These are phyloP conservation scores for Mucor piriformis DNA, from an alignment of 371 early-diverging fungal genomes.

Conservation along the genomic window DNA sequence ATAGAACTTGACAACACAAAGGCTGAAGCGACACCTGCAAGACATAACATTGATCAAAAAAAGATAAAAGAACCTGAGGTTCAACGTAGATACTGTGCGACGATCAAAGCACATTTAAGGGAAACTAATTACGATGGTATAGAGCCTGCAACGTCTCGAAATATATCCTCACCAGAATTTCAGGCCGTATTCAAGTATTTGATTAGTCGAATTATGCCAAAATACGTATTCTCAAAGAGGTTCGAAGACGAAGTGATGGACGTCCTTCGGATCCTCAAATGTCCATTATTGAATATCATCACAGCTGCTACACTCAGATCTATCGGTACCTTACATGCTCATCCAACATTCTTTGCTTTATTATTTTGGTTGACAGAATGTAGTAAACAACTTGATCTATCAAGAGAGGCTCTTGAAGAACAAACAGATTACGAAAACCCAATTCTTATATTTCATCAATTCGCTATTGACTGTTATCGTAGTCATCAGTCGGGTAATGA, in stretches of 20 bases:
- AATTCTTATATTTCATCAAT: not conserved
- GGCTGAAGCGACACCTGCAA: not conserved
- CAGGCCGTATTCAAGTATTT: constrained; percentile 2
- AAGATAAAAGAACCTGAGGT: not conserved
- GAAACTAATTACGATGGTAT: not conserved
- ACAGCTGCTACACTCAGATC: constrained; percentile 5
- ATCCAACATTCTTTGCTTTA: constrained; percentile 4
- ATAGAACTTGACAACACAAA: too few relatives aligned
- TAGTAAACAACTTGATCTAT: not conserved
- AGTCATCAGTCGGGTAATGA: not conserved
- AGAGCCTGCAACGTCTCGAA: not conserved
- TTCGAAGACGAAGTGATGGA: constrained; percentile 14
- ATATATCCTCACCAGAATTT: not conserved
- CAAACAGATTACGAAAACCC: not conserved
- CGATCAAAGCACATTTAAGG: constrained; percentile 3
- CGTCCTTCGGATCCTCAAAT: not conserved
- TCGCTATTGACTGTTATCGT: not conserved
- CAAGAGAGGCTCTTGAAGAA: not conserved
- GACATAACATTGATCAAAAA: not conserved
- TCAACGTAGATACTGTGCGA: not conserved
- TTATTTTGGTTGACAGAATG: constrained; percentile 11
- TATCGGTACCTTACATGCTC: constrained; percentile 14
- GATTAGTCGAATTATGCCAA: not conserved
- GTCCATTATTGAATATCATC: constrained; percentile 9
- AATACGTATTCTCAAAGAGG: not conserved